phyloP scores from a whole-genome alignment of 2,329 filamentous ascomycete species.

The Fusarium sambucinum region DNA sequence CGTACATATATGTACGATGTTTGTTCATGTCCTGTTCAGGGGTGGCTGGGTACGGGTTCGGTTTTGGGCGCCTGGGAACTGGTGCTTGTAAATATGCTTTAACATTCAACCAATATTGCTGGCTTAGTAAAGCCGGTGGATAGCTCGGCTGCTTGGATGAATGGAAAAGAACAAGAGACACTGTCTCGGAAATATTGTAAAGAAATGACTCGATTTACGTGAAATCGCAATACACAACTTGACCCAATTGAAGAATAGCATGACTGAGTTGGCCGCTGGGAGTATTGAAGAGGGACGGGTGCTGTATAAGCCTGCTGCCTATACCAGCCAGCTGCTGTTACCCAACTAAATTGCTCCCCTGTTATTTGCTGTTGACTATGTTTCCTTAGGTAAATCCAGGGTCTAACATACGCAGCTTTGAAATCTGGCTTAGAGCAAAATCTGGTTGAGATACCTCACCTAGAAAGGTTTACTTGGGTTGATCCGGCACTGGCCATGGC shows the following conservation, averaged over 20 bases:
- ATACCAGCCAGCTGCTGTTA: neutral
- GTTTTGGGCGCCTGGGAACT: slow-evolving; percentile 32
- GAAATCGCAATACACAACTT: slow-evolving; percentile 1
- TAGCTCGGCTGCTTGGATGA: slow-evolving; percentile 33
- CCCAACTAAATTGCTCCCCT: too few relatives aligned
- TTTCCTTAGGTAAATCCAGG: too few relatives aligned
- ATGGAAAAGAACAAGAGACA: slow-evolving; percentile 30
- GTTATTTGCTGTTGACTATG: too few relatives aligned
- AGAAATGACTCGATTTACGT: slow-evolving; percentile 1
- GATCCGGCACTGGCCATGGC: too few relatives aligned
- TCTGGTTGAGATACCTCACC: too few relatives aligned
- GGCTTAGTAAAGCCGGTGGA: slow-evolving; percentile 19
- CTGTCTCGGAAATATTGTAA: slow-evolving; percentile 10
- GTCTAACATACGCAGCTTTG: too few relatives aligned
- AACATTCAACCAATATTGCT: slow-evolving; percentile 33
- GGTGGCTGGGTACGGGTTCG: slow-evolving; percentile 23
- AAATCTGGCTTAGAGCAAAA: too few relatives aligned
- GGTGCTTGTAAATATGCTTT: slow-evolving; percentile 45
- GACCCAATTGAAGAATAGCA: neutral
- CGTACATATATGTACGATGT: slow-evolving; percentile 36
- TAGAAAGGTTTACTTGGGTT: too few relatives aligned
- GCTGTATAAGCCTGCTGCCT: too few relatives aligned
- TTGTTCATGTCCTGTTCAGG: slow-evolving; percentile 34
- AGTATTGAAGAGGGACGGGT: too few relatives aligned
- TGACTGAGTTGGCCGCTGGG: neutral